Percentiles rank a stretch among this genome's conserved stretches.
These are phyloP conservation scores for Butyriboletus loyo DNA, from an alignment of 768 basidiomycete species.

Conservation along the genomic window DNA sequence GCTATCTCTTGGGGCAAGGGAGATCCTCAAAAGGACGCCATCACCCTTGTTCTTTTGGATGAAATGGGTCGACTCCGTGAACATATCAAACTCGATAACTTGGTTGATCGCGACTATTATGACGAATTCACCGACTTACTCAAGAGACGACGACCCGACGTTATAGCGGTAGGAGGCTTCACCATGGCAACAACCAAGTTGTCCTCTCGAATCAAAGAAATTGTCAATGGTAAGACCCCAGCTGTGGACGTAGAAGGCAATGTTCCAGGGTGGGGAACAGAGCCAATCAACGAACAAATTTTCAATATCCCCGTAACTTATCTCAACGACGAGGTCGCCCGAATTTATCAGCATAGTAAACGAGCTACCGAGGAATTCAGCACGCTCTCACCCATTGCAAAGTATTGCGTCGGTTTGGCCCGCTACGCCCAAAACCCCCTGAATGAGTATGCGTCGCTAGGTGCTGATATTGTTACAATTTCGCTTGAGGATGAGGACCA, in stretches of 20 bases:
- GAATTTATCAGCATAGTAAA: constrained; percentile 89
- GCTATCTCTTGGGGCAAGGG: constrained; percentile 95
- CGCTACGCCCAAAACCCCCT: constrained; percentile 91
- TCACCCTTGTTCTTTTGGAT: constrained; percentile 82
- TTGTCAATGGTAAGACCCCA: constrained; percentile 36
- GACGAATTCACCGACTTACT: constrained; percentile 83
- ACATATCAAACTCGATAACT: constrained; percentile 83
- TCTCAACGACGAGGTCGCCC: constrained; percentile 86
- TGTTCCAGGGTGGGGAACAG: constrained; percentile 25
- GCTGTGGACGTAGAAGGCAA: constrained; percentile 20
- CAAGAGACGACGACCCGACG: constrained; percentile 78
- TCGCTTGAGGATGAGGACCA: constrained; percentile 85
- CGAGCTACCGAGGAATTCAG: constrained; percentile 84
- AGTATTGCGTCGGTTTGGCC: constrained; percentile 92
- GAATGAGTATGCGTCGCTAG: constrained; percentile 91
- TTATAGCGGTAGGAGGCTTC: constrained; percentile 88
- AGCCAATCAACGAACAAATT: constrained; percentile 38
- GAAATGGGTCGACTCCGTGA: constrained; percentile 89
- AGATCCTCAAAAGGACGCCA: constrained; percentile 87
- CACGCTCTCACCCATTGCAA: constrained; percentile 68
- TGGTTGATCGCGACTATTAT: constrained; percentile 63
- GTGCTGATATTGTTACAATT: constrained; percentile 78
- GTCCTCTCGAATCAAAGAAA: constrained; percentile 59
- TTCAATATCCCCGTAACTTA: constrained; percentile 76
- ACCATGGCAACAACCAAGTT: constrained; percentile 77